Base-by-base conservation (phyloP, 2,329 filamentous ascomycete genomes). In the Fusarium burgessii region DNA sequence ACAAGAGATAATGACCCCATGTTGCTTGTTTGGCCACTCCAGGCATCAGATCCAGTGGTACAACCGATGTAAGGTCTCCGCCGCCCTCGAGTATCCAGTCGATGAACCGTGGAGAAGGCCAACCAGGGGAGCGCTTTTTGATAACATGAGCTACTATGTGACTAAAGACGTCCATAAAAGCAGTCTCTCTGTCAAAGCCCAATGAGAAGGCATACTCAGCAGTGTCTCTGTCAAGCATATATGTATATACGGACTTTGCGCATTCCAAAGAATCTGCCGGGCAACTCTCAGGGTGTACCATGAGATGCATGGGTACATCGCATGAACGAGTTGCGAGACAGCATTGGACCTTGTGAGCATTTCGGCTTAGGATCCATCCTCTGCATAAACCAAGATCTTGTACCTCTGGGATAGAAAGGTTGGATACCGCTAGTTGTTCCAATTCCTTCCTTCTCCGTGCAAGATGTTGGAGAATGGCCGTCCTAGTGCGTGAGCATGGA, bases 211-310 rank as follows among this genome's bases (percentile, higher is more conserved):
- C 51, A 18, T 17, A 25, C 15, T 42, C 51, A 15, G 51, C 51
- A 4, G 15, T 4, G 15, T 54, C 51, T 20, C 27, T 42, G 27
- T 54, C 25, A 2, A 20, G 15, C 20, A 54, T 33, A n/a, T 23
- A 32, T 0, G 25, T 12, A 23, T 54, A 54, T 0, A 54, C 2
- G 1, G 51, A 43, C 7, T 2, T 29, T 2, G 12, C 4, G 1
- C n/a, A 23, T 6, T 32, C 2, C 32, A 25, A 6, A 20, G 1
- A 51, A 0, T 7, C 17, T 0, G 14, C 11, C n/a, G 11, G 8
- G 1, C 0, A 10, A 23, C 10, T 0, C 0, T 43, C 27, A 14
- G 2, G 10, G 14, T 11, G 15, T 3, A 25, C 27, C 20, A n/a
- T n/a, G 0, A 54, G 6, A 7, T 54, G 20, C 3, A 2, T 43